These are phyloP conservation scores for Gossypium anomalum DNA, from an alignment of 345 rosid genomes.

Conservation along the genomic window DNA sequence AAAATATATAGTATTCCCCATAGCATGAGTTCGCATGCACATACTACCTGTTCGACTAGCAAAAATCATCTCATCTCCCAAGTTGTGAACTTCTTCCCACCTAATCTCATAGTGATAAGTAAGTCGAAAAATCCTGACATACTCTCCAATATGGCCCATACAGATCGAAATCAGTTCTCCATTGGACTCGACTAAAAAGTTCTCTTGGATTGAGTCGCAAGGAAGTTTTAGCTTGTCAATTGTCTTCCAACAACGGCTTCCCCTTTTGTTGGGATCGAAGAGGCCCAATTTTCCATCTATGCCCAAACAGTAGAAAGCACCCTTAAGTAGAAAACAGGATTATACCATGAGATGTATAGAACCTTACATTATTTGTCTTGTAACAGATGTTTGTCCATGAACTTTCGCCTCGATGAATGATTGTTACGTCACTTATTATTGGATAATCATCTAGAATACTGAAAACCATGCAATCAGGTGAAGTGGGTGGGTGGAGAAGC, in stretches of 20 bases:
- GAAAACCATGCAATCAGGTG: not conserved
- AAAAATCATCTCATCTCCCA: not conserved
- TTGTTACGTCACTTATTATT: not conserved
- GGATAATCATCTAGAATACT: not conserved
- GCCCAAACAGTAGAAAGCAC: too few relatives aligned
- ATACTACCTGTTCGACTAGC: not conserved
- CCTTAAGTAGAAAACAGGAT: too few relatives aligned
- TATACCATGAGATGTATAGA: not conserved
- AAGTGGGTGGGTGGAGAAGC: not conserved
- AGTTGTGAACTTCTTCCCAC: not conserved
- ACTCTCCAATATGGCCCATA: not conserved
- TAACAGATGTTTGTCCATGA: not conserved
- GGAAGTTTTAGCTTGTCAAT: too few relatives aligned
- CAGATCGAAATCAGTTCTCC: not conserved
- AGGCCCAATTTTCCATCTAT: too few relatives aligned
- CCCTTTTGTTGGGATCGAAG: too few relatives aligned
- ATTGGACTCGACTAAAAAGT: not conserved
- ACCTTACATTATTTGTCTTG: not conserved
- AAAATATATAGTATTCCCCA: too few relatives aligned
- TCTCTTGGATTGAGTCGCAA: not conserved
- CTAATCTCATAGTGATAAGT: not conserved
- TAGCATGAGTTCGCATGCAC: too few relatives aligned
- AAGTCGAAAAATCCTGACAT: not conserved
- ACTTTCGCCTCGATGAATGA: not conserved
- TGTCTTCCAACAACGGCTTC: too few relatives aligned